Conservation (phyloP, 179 eudicot genomes). For the Heliamphora pulchella region DNA sequence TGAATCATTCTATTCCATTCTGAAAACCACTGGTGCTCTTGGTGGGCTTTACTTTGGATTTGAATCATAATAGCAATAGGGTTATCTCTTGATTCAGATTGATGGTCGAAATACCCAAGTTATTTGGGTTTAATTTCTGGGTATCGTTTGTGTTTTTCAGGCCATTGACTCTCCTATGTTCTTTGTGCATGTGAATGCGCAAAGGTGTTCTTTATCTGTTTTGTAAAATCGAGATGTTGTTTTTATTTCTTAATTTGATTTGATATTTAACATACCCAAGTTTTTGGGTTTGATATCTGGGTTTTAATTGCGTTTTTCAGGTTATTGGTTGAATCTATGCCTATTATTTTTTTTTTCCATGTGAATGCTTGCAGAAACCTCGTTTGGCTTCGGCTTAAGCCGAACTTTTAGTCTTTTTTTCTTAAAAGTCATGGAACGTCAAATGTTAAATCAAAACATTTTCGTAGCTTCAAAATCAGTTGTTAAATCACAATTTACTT, state of each 20-base stretch:
- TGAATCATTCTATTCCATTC: background rate
- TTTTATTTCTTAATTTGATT: background rate
- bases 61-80: background rate
- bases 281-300: background rate
- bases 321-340: background rate
- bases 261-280: background rate
- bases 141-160: no score
- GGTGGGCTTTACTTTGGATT: background rate
- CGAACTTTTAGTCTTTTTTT: no score
- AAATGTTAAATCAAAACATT: no score
- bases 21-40: background rate
- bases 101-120: background rate
- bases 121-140: conserved; percentile 1
- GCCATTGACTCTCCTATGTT: no score
- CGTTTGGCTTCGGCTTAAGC: no score
- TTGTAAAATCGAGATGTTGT: background rate
- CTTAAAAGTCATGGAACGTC: no score
- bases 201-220: background rate
- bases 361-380: background rate
- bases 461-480: no score
- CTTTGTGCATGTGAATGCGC: background rate
- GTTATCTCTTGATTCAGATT: background rate
- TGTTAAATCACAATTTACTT: no score
- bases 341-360: background rate
- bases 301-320: background rate